A percentile compares a stretch with the other conserved stretches of the same genome.
Evolutionary conservation across 441 rosid species (phyloP).

Genomic region (Mallotus repandus): DNA sequence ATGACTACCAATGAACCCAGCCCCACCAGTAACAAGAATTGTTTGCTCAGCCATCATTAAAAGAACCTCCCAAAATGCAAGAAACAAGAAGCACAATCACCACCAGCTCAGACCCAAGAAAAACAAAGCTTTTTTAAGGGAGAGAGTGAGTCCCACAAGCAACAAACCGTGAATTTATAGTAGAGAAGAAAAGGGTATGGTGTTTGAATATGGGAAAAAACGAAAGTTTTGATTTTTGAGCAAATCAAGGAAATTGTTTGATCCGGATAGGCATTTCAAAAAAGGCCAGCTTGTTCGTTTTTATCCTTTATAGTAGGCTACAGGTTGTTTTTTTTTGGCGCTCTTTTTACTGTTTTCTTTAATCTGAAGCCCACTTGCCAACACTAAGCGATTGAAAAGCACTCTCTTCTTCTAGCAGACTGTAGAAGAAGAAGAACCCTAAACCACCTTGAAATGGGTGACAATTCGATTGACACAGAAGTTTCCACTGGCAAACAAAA

Average conservation of each 20-base stretch:
- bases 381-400: not conserved
- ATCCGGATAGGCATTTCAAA: constrained; percentile 33
- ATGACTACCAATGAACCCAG: constrained; percentile 94
- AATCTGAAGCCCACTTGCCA: not conserved
- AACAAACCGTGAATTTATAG: not conserved
- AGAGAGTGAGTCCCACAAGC: not conserved
- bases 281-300: not conserved
- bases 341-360: constrained; percentile 5
- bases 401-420: not conserved
- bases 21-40: constrained; percentile 86
- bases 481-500: not conserved
- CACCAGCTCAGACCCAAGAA: not conserved
- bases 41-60: constrained; percentile 54
- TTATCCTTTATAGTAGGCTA: not conserved
- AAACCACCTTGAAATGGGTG: not conserved
- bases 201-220: not conserved
- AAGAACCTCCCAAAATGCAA: not conserved
- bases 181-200: not conserved
- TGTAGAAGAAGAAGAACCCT: not conserved
- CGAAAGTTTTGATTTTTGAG: constrained; percentile 23
- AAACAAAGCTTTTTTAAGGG: not conserved
- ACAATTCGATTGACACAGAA: not conserved
- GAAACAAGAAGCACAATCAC: not conserved
- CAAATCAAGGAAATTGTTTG: constrained; percentile 37
- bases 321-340: constrained; percentile 12